phyloP scores from a whole-genome alignment of 2,329 filamentous ascomycete species.

The Diaporthe citri region DNA sequence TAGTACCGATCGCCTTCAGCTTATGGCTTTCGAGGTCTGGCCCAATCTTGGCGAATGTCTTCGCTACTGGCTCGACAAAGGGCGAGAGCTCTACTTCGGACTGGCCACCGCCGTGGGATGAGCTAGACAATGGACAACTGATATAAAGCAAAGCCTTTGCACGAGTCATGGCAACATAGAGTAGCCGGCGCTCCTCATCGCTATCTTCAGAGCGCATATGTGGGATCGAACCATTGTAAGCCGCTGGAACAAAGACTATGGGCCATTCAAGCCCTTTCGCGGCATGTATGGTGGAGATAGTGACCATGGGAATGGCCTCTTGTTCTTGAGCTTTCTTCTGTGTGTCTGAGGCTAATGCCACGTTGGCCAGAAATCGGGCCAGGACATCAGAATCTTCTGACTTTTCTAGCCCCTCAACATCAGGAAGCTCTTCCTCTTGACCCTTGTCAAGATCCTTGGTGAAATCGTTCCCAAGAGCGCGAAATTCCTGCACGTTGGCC shows the following conservation, averaged over 20 bases:
- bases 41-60: slow-evolving; percentile 69
- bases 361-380: slow-evolving; percentile 87
- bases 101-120: slow-evolving; percentile 64
- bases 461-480: slow-evolving; percentile 83
- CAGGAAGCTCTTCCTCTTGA: slow-evolving; percentile 70
- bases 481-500: slow-evolving; percentile 91
- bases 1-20: slow-evolving; percentile 76
- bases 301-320: slow-evolving; percentile 75
- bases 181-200: slow-evolving; percentile 86
- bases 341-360: slow-evolving; percentile 85
- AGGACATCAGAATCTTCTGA: slow-evolving; percentile 73
- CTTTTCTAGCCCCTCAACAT: slow-evolving; percentile 80
- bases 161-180: slow-evolving; percentile 98
- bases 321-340: slow-evolving; percentile 72
- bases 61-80: slow-evolving; percentile 74
- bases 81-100: slow-evolving; percentile 73
- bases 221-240: slow-evolving; percentile 91
- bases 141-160: slow-evolving; percentile 89
- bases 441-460: slow-evolving; percentile 56
- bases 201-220: slow-evolving; percentile 87
- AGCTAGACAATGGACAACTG: slow-evolving; percentile 80
- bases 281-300: slow-evolving; percentile 95
- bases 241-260: slow-evolving; percentile 90
- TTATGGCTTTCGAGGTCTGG: slow-evolving; percentile 75
- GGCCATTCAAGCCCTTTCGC: slow-evolving; percentile 98